Percentiles rank a stretch among this genome's conserved stretches.
phyloP scores from a whole-genome alignment of 169 alveolate genomes.

The Eimeria mitis region DNA sequence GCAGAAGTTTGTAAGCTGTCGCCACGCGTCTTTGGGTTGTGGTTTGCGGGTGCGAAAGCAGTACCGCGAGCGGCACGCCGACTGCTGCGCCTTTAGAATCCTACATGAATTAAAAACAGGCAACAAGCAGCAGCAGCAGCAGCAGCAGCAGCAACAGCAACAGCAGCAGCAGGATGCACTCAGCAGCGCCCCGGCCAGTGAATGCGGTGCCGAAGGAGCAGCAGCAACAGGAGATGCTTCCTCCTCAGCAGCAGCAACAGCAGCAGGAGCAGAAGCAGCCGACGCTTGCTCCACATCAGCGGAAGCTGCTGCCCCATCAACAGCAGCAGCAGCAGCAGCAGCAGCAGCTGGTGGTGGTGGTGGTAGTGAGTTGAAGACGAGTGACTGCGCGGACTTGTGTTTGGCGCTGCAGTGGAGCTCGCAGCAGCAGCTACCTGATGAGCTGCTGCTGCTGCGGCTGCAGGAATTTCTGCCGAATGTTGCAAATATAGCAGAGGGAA shows the following conservation, averaged over 20 bases:
- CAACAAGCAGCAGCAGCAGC: slow-evolving; percentile 27
- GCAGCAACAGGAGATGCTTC: background rate
- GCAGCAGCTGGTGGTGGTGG: slow-evolving; percentile 17
- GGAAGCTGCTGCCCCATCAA: background rate
- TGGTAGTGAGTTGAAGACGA: background rate
- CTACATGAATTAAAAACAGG: background rate
- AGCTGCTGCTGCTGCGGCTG: slow-evolving; percentile 14
- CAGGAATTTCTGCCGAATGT: slow-evolving; percentile 64
- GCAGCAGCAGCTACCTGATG: slow-evolving; percentile 11
- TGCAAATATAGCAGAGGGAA: slow-evolving; percentile 26
- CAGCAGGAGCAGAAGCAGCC: slow-evolving; percentile 35
- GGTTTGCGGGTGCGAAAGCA: slow-evolving; percentile 73
- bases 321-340: slow-evolving; percentile 57
- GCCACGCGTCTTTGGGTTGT: slow-evolving; percentile 67
- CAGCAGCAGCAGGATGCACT: background rate
- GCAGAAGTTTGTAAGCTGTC: slow-evolving; percentile 79
- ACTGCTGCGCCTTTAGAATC: slow-evolving; percentile 78
- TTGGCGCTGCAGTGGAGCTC: slow-evolving; percentile 35
- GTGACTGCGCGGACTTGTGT: slow-evolving; percentile 44
- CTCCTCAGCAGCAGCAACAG: slow-evolving; percentile 21
- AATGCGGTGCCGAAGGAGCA: background rate
- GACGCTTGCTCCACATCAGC: background rate
- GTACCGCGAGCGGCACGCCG: slow-evolving; percentile 65
- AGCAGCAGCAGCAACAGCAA: slow-evolving; percentile 46
- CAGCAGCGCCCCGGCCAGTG: background rate